Conservation (phyloP, 176 grass and related monocot species). For the Oryza longistaminata region DNA sequence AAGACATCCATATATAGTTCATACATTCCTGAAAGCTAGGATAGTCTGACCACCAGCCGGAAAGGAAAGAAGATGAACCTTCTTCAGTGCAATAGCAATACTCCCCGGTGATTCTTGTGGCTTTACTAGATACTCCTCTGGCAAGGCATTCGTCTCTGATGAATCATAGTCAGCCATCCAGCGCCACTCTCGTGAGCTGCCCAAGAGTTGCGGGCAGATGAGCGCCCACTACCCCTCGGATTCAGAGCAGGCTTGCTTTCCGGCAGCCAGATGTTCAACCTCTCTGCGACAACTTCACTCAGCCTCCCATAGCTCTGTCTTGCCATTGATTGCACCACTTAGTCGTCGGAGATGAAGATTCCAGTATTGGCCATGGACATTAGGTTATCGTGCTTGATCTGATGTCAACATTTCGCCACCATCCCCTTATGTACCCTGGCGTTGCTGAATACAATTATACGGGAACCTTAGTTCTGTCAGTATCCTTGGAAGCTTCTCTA, state of each 20-base stretch:
- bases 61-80: too few relatives aligned
- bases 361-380: too few relatives aligned
- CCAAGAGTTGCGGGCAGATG: conserved; percentile 25
- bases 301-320: not conserved
- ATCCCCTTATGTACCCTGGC: not conserved
- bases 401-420: not conserved
- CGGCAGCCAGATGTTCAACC: conserved; percentile 11
- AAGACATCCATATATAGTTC: too few relatives aligned
- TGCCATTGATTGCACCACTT: not conserved
- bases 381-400: too few relatives aligned
- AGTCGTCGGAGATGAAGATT: not conserved
- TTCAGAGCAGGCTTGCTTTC: conserved; percentile 26
- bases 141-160: too few relatives aligned
- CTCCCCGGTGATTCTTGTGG: too few relatives aligned
- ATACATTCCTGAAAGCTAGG: too few relatives aligned
- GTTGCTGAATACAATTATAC: not conserved
- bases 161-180: not conserved
- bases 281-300: not conserved
- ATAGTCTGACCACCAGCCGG: too few relatives aligned
- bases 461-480: not conserved
- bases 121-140: too few relatives aligned
- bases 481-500: not conserved
- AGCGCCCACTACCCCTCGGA: conserved; percentile 40
- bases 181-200: conserved; percentile 2
- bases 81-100: too few relatives aligned